These are phyloP conservation scores for Neonectria coccinea DNA, from an alignment of 2,329 filamentous ascomycete genomes.

Conservation along the genomic window DNA sequence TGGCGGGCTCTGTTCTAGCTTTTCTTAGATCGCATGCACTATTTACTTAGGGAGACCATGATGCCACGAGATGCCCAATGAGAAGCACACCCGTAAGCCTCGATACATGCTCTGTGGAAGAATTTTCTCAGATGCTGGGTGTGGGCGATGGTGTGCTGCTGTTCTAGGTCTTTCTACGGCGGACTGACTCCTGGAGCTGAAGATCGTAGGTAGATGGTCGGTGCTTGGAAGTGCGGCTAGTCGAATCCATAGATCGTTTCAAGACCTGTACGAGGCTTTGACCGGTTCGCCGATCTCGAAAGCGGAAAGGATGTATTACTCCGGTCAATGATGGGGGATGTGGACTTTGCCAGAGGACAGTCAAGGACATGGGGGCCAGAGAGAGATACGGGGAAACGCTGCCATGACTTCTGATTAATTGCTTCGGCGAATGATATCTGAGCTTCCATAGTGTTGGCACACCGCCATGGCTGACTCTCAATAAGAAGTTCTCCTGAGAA, in stretches of 20 bases:
- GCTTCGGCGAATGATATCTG: background rate
- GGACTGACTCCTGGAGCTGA: background rate
- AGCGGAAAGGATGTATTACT: constrained; percentile 11
- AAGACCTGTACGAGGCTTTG: constrained; percentile 17
- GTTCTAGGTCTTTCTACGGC: background rate
- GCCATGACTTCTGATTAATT: background rate
- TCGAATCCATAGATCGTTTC: constrained; percentile 9
- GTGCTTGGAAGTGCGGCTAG: background rate
- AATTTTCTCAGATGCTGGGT: background rate
- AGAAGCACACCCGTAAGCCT: constrained; percentile 2
- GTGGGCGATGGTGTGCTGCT: constrained; percentile 3
- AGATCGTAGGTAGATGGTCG: constrained; percentile 9
- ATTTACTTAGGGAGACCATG: background rate
- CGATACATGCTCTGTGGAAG: background rate
- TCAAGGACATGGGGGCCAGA: background rate
- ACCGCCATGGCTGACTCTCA: background rate
- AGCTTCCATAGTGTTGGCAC: background rate
- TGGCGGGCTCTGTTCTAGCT: background rate
- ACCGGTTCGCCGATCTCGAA: constrained; percentile 13
- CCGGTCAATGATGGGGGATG: constrained; percentile 3
- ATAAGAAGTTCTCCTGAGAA: background rate
- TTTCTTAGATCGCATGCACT: constrained; percentile 5
- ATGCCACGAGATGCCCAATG: constrained; percentile 1
- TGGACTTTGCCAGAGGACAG: background rate
- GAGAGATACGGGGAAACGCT: background rate